These are phyloP conservation scores for Trichophyton verrucosum DNA, from an alignment of 2,329 filamentous ascomycete genomes.

Conservation along the genomic window DNA sequence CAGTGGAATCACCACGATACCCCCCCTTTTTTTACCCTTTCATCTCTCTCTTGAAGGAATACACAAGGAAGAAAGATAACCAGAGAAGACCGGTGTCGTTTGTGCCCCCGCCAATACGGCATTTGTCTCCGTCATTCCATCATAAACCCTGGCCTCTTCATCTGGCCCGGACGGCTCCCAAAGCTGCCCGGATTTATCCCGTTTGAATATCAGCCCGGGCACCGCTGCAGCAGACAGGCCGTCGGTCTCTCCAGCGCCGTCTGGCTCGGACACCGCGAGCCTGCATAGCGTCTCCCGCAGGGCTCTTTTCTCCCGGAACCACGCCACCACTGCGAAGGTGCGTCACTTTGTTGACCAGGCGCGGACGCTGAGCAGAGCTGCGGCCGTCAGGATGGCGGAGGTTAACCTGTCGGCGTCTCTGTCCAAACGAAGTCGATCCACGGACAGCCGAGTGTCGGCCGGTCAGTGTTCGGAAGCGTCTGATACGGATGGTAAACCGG, in stretches of 20 bases:
- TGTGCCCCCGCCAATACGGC: background rate
- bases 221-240: slow-evolving; percentile 10
- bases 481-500: slow-evolving; percentile 12
- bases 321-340: slow-evolving; percentile 26
- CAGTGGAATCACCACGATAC: no score
- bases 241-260: background rate
- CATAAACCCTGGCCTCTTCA: slow-evolving; percentile 27
- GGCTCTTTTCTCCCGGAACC: slow-evolving; percentile 13
- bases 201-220: slow-evolving; percentile 21
- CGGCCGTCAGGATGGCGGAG: slow-evolving; percentile 32
- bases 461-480: slow-evolving; percentile 12
- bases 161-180: slow-evolving; percentile 28
- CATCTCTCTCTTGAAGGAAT: background rate
- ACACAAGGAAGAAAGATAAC: no score
- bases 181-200: slow-evolving; percentile 33
- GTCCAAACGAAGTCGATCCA: slow-evolving; percentile 28
- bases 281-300: slow-evolving; percentile 20
- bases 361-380: slow-evolving; percentile 29
- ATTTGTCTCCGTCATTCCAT: background rate
- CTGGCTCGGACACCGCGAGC: slow-evolving; percentile 8
- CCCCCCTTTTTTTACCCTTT: background rate
- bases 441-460: slow-evolving; percentile 23
- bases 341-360: slow-evolving; percentile 31
- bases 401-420: slow-evolving; percentile 25
- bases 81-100: background rate